Conservation (phyloP, 345 rosid species). For the Pistacia atlantica region DNA sequence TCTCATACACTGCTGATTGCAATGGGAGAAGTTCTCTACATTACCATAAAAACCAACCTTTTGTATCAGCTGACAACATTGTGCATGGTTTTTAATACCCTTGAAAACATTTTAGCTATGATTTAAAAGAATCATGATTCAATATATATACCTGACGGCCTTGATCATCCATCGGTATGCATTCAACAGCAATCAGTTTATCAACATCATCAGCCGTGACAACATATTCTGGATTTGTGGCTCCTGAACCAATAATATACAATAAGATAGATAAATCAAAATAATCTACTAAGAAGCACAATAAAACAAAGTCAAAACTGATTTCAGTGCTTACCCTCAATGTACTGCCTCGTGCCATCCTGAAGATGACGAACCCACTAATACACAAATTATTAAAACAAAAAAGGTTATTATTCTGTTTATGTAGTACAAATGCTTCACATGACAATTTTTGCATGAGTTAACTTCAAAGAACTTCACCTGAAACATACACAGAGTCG, state of each 20-base stretch:
- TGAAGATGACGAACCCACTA: conserved; percentile 98
- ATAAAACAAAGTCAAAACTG: not conserved
- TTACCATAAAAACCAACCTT: not conserved
- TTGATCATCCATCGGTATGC: conserved; percentile 99
- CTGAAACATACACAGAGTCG: conserved; percentile 98
- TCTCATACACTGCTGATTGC: not conserved
- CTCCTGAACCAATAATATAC: conserved; percentile 54
- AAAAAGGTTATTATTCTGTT: not conserved
- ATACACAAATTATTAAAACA: conserved; percentile 7
- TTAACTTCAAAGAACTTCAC: conserved; percentile 29
- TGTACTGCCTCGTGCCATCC: conserved; percentile 91
- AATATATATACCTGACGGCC: conserved; percentile 72
- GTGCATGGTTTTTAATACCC: not conserved
- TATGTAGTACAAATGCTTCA: too few species aligned
- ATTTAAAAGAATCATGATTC: conserved; percentile 6
- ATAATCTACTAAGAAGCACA: not conserved
- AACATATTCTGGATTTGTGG: conserved; percentile 93
- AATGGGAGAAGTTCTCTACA: not conserved
- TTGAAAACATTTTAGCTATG: conserved; percentile 4
- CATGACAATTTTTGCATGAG: too few species aligned
- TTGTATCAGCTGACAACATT: not conserved
- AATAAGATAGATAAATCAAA: not conserved
- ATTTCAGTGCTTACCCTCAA: conserved; percentile 66
- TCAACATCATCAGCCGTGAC: conserved; percentile 99
- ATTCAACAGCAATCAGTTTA: conserved; percentile 93